Evolutionary conservation across 148 eudicot genomes (phyloP).

Genomic region (Suaeda aralocaspica): DNA sequence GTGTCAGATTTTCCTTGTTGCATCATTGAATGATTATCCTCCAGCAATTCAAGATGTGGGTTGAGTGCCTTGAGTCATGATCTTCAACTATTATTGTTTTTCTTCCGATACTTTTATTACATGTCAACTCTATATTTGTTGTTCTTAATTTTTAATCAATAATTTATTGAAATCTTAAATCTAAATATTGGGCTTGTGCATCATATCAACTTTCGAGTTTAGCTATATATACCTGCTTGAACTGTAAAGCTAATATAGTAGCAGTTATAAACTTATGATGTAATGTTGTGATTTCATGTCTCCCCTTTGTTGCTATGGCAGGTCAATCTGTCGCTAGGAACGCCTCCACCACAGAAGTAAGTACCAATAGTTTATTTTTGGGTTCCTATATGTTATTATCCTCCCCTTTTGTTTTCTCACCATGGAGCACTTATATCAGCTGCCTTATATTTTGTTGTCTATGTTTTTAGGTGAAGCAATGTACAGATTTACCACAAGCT

Average conservation of each 20-base stretch:
- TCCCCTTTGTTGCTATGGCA: slow-evolving; percentile 27
- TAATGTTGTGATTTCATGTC: neutral
- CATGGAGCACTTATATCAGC: neutral
- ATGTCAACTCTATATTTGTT: neutral
- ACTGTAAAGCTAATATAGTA: too few relatives aligned
- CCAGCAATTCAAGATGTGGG: neutral
- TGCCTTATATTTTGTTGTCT: neutral
- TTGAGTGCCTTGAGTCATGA: neutral
- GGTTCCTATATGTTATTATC: too few relatives aligned
- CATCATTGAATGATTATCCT: neutral
- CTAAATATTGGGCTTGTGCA: neutral
- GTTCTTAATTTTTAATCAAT: neutral
- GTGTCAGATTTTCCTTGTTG: neutral
- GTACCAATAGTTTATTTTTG: neutral
- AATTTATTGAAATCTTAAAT: neutral
- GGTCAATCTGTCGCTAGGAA: slow-evolving; percentile 28
- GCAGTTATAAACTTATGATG: too few relatives aligned
- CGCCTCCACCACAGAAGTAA: slow-evolving; percentile 30
- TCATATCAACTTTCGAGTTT: neutral
- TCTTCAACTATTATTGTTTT: neutral
- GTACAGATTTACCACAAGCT: slow-evolving; percentile 42
- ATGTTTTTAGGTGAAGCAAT: slow-evolving; percentile 47
- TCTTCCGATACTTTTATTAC: neutral
- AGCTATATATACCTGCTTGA: too few relatives aligned
- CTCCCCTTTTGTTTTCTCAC: neutral